Evolutionary conservation across 2,329 filamentous ascomycete species (phyloP).

Genomic region (Aureobasidium pullulans): DNA sequence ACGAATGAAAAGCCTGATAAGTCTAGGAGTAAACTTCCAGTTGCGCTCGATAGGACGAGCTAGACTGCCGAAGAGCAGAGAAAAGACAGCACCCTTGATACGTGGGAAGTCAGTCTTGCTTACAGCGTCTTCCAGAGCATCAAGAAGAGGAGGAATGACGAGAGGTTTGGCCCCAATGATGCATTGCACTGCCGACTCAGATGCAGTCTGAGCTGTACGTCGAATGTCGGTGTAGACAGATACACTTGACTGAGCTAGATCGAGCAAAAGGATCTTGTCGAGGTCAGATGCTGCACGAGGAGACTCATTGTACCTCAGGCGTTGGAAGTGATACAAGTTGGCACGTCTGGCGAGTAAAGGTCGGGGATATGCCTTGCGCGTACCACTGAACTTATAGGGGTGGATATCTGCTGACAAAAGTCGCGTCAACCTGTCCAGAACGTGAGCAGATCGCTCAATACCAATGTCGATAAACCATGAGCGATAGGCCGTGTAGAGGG

Average conservation of each 20-base stretch:
- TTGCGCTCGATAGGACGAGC: slow-evolving; percentile 82
- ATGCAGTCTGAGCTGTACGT: slow-evolving; percentile 83
- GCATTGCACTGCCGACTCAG: slow-evolving; percentile 87
- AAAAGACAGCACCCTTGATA: slow-evolving; percentile 92
- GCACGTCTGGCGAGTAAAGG: slow-evolving; percentile 87
- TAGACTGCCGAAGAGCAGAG: slow-evolving; percentile 79
- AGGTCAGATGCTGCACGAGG: slow-evolving; percentile 83
- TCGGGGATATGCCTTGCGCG: slow-evolving; percentile 86
- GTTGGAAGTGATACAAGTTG: slow-evolving; percentile 88
- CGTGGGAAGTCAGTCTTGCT: slow-evolving; percentile 75
- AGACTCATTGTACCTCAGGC: slow-evolving; percentile 87
- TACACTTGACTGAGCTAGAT: slow-evolving; percentile 81
- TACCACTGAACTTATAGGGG: slow-evolving; percentile 88
- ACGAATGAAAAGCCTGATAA: slow-evolving; percentile 83
- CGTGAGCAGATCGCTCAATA: slow-evolving; percentile 89
- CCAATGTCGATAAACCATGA: slow-evolving; percentile 98
- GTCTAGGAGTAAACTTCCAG: slow-evolving; percentile 88
- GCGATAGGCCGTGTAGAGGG: slow-evolving; percentile 83
- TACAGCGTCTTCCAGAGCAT: slow-evolving; percentile 70
- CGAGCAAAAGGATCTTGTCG: slow-evolving; percentile 75
- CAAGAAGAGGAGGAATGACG: slow-evolving; percentile 80
- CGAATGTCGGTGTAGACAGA: slow-evolving; percentile 93
- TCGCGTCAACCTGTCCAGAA: slow-evolving; percentile 77
- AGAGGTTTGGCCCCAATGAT: slow-evolving; percentile 81
- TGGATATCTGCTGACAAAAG: slow-evolving; percentile 81